Percentiles rank a stretch among this genome's conserved stretches.
Conservation (phyloP, 805 yeast species). For the Clavispora asparagi region DNA sequence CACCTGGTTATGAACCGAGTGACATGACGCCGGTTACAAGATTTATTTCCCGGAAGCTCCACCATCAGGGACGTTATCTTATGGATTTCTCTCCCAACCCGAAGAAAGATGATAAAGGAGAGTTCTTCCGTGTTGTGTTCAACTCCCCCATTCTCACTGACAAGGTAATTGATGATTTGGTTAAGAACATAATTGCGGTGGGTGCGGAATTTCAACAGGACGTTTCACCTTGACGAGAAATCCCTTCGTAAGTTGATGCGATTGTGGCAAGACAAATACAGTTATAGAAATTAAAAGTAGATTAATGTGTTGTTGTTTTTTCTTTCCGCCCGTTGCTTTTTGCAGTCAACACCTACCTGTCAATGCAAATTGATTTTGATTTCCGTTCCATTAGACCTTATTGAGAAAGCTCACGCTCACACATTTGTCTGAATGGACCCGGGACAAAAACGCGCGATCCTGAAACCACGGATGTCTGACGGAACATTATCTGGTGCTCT, state of each 20-base stretch:
- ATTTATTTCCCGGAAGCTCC: conserved; percentile 54
- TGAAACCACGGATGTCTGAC: too few species aligned
- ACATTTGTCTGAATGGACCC: too few species aligned
- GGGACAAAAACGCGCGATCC: too few species aligned
- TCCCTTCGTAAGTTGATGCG: background rate
- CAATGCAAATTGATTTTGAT: too few species aligned
- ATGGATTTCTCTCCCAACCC: conserved; percentile 76
- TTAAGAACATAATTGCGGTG: conserved; percentile 22
- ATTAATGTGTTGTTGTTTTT: too few species aligned
- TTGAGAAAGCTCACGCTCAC: too few species aligned
- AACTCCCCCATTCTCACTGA: conserved; percentile 56
- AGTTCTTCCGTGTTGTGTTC: conserved; percentile 80
- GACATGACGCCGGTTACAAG: conserved; percentile 52
- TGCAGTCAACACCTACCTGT: too few species aligned
- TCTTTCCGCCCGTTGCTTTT: too few species aligned
- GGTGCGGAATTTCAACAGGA: conserved; percentile 15
- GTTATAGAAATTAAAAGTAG: background rate
- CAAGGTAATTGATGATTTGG: conserved; percentile 30
- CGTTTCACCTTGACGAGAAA: background rate
- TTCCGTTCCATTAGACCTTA: too few species aligned
- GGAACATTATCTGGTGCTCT: too few species aligned
- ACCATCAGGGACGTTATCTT: conserved; percentile 58
- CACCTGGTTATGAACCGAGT: conserved; percentile 24
- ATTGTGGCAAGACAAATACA: background rate
- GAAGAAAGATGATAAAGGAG: conserved; percentile 51